Percentiles rank a stretch among this genome's conserved stretches.
phyloP scores from a whole-genome alignment of 441 rosid genomes.

The Gossypium trilobum region DNA sequence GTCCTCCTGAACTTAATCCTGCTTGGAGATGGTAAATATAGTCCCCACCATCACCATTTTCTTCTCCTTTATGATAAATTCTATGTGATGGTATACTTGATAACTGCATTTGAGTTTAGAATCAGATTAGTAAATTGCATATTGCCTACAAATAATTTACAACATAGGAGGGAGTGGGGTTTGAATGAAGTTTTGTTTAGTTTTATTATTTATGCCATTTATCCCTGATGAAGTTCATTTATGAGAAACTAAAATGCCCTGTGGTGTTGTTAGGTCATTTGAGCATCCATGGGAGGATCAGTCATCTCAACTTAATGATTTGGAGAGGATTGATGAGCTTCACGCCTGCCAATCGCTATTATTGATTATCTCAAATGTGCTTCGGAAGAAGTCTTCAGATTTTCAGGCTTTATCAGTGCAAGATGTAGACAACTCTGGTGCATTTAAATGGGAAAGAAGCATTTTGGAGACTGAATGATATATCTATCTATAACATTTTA shows the following conservation, averaged over 20 bases:
- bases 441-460: conserved; percentile 54
- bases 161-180: neutral
- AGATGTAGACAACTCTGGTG: conserved; percentile 32
- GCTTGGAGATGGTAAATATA: conserved; percentile 76
- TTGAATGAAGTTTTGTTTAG: neutral
- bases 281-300: conserved; percentile 55
- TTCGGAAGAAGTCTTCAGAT: conserved; percentile 32
- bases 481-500: no score
- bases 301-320: conserved; percentile 30
- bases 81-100: neutral
- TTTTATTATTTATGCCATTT: neutral
- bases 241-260: neutral
- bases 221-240: neutral
- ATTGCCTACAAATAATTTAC: neutral
- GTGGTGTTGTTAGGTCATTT: conserved; percentile 49
- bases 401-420: conserved; percentile 22
- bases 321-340: conserved; percentile 44
- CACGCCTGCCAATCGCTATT: conserved; percentile 58
- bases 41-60: neutral
- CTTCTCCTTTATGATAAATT: neutral
- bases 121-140: neutral
- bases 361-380: conserved; percentile 32
- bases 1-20: conserved; percentile 63
- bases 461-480: conserved; percentile 24
- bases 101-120: neutral